A percentile compares a stretch with the other conserved stretches of the same genome.
phyloP scores from a whole-genome alignment of 768 basidiomycete genomes.

The Coprinopsis cinerea region DNA sequence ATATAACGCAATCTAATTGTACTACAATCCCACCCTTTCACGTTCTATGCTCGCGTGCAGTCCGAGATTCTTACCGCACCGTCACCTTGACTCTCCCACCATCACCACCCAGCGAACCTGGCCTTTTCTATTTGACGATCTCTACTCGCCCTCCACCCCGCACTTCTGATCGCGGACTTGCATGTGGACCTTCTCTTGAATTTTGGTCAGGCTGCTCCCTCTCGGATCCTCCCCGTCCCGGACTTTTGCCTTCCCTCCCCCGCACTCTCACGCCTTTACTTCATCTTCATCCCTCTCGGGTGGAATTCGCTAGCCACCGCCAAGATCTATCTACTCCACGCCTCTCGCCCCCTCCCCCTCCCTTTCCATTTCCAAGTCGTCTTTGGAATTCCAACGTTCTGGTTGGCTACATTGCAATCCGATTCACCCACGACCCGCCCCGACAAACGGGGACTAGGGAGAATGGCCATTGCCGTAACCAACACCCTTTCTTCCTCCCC shows the following conservation, averaged over 20 bases:
- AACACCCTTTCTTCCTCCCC: too few relatives aligned
- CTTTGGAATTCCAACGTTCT: too few relatives aligned
- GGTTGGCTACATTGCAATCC: too few relatives aligned
- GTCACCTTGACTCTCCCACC: neutral
- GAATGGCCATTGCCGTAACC: too few relatives aligned
- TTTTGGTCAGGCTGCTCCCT: too few relatives aligned
- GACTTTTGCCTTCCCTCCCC: neutral
- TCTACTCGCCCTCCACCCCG: too few relatives aligned
- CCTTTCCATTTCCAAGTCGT: too few relatives aligned
- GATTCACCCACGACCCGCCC: too few relatives aligned
- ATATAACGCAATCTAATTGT: slow-evolving; percentile 4
- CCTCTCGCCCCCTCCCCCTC: neutral
- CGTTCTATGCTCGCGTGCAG: neutral
- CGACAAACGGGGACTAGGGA: too few relatives aligned
- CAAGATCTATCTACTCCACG: neutral
- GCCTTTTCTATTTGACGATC: neutral
- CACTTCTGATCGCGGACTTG: neutral
- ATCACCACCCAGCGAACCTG: neutral
- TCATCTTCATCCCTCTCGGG: neutral
- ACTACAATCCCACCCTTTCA: neutral
- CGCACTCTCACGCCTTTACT: neutral
- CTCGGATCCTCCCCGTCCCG: neutral
- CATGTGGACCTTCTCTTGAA: neutral
- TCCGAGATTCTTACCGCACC: neutral
- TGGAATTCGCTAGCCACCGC: neutral